phyloP scores from a whole-genome alignment of 768 basidiomycete species.

The Candolleomyces eurysporus region DNA sequence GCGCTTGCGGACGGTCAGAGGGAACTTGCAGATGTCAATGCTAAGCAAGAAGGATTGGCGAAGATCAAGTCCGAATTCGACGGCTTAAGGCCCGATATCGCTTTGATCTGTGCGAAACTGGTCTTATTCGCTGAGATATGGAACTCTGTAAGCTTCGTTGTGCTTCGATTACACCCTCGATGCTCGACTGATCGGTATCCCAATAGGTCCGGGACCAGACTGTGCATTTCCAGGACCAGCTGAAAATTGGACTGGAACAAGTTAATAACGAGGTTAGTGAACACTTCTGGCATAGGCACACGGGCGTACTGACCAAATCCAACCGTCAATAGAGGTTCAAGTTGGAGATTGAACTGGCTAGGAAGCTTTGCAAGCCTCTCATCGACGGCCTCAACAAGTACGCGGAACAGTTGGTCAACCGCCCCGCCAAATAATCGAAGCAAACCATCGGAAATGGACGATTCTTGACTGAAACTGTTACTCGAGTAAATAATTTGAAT shows the following conservation, averaged over 20 bases:
- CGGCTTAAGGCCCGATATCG: background rate
- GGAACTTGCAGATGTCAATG: background rate
- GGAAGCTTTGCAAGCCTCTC: too few relatives aligned
- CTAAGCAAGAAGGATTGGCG: background rate
- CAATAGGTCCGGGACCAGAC: background rate
- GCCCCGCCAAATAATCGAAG: too few relatives aligned
- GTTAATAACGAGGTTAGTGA: background rate
- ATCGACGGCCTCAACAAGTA: too few relatives aligned
- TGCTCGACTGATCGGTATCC: background rate
- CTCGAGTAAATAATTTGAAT: too few relatives aligned
- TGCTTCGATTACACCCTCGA: background rate
- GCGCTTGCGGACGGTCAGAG: background rate
- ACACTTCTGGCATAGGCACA: background rate
- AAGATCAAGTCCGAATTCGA: background rate
- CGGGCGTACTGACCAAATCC: too few relatives aligned
- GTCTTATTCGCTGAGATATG: background rate
- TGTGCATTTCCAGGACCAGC: background rate
- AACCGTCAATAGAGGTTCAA: too few relatives aligned
- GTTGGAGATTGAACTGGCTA: too few relatives aligned
- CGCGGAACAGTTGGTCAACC: too few relatives aligned
- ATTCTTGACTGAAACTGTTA: too few relatives aligned
- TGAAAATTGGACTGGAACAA: background rate
- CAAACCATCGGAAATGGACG: too few relatives aligned
- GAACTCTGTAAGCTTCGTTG: background rate
- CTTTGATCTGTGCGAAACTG: background rate